Base-by-base conservation (phyloP, 2,329 filamentous ascomycete genomes). In the Trichoderma gracile region DNA sequence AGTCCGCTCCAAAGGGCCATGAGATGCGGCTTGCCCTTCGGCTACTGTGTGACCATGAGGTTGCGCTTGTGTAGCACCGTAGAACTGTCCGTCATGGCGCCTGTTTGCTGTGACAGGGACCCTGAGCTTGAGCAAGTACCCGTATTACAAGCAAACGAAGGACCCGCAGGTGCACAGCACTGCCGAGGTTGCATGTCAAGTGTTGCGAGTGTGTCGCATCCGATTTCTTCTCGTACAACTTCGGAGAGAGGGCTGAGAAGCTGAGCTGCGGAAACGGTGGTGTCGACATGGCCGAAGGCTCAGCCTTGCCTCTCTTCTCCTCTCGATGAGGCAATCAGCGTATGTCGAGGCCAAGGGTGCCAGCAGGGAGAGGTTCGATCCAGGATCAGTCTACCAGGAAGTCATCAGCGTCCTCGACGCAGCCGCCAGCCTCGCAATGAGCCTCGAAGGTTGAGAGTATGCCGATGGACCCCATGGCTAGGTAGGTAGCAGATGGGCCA, bases 1-100 rank as follows among this genome's bases (percentile, higher is more conserved):
- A 25, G 63, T 49, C 55, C 52, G 25, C 55, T 47, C 46, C 50
- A 64, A 63, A 50, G 45, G 30, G 14, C 30, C 55, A 61, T 30
- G 45, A n/a, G 42, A 40, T 63, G 53, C 61, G 21, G 61, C 53
- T 56, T 30, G 38, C 6, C 6, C 33, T 60, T 60, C 58, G 58
- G 52, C 25, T 63, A 49, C 33, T 45, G 45, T 64, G 19, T 30
- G 33, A 42, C 33, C 40, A 12, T 23, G 43, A 57, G 23, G 47
- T 43, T 21, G 46, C 38, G 57, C 46, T 53, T 53, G 47, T 33
- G 38, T 61, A 38, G 62, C 33, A 53, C 62, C 23, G 21, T 45
- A n/a, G 52, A 63, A n/a, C 30, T 25, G 47, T 57, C 23, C 25
- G 42, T 23, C 38, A 43, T 49, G 57, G 45, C n/a, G 40, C 25